These are phyloP conservation scores for Thielaviopsis punctulata DNA, from an alignment of 2,329 filamentous ascomycete genomes.

Conservation along the genomic window DNA sequence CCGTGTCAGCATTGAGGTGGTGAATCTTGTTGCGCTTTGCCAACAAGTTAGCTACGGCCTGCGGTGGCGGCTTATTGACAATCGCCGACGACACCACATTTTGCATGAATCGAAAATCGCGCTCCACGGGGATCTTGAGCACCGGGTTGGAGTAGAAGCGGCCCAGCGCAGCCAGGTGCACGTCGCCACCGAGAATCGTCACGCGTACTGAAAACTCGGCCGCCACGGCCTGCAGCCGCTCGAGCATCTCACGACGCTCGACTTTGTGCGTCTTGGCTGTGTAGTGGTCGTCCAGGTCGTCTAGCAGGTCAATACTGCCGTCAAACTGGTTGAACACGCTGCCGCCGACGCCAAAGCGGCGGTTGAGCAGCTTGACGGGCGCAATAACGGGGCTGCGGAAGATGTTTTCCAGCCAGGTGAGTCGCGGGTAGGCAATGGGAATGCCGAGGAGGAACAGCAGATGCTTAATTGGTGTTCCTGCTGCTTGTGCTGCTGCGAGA, in stretches of 20 bases:
- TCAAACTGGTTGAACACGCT: slow-evolving; percentile 88
- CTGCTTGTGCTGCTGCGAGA: slow-evolving; percentile 47
- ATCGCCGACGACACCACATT: slow-evolving; percentile 92
- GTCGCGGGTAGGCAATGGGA: slow-evolving; percentile 71
- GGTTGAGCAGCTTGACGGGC: slow-evolving; percentile 76
- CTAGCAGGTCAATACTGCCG: slow-evolving; percentile 78
- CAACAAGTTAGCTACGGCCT: slow-evolving; percentile 74
- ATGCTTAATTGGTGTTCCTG: slow-evolving; percentile 68
- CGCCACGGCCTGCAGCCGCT: slow-evolving; percentile 67
- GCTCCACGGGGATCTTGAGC: slow-evolving; percentile 56
- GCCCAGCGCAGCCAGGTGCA: slow-evolving; percentile 79
- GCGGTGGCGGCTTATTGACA: slow-evolving; percentile 82
- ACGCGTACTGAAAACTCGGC: slow-evolving; percentile 76
- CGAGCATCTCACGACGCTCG: slow-evolving; percentile 63
- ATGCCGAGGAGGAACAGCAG: slow-evolving; percentile 77
- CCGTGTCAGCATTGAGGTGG: slow-evolving; percentile 53
- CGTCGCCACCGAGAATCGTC: slow-evolving; percentile 85
- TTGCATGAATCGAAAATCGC: slow-evolving; percentile 85
- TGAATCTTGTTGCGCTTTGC: slow-evolving; percentile 77
- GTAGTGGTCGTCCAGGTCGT: slow-evolving; percentile 92
- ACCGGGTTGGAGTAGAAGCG: slow-evolving; percentile 88
- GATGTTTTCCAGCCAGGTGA: slow-evolving; percentile 95
- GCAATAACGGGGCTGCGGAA: slow-evolving; percentile 73
- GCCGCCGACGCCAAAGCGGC: slow-evolving; percentile 71
- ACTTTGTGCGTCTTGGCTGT: slow-evolving; percentile 81